Evolutionary conservation across 495 filamentous ascomycete species (phyloP), one percentile per base, ranked within the genome.

Genomic region (Aspergillus olivimuriae): DNA sequence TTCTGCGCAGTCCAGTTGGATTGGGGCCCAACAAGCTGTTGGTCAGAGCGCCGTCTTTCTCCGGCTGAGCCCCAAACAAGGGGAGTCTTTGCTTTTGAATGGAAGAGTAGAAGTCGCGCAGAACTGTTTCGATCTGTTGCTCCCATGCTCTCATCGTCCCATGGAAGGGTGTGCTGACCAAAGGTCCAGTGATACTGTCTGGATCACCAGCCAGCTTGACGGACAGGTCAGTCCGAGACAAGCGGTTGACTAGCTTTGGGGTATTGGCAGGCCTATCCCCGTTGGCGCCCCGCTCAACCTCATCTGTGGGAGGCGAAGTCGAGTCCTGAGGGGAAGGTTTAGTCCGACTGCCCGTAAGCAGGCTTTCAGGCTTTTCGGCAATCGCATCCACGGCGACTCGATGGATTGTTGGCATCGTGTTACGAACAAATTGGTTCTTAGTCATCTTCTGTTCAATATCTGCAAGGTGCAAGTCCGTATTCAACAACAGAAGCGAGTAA

Each of bases 401-500:
- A 22, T 80, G 80, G 39, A 97, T 82, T 2, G 91, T 95, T 4
- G 87, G 84, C 75, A 96, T 82, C 9, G 92, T 97, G 53, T 99
- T 99, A 64, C 92, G 94, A 58, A 97, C 77, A 58, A 95, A 99
- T 56, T 96, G 89, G 50, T 69, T 81, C 47, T 83, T 79, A 16
- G 89, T 95, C 92, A 99, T 99, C 69, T 94, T 94, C 57, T 86
- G 80, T 39, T 94, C 86, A 38, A 96, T 92, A 53, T 96, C 90
- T 42, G 90, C 89, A 47, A 95, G 65, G 55, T 99, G 90, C 32
- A 99, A 72, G 67, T 99, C 92, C 43, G 92, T 97, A 56, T 99
- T 99, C 41, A 99, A 74, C 21, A 99, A 73, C 41, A 99, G 80
- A 40, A 99, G 74, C 3, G 92, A 97, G 62, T 96, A 99, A 58